These are phyloP conservation scores for Pseudozyma flocculosa DNA, from an alignment of 1,284 basidiomycete genomes.

Conservation along the genomic window DNA sequence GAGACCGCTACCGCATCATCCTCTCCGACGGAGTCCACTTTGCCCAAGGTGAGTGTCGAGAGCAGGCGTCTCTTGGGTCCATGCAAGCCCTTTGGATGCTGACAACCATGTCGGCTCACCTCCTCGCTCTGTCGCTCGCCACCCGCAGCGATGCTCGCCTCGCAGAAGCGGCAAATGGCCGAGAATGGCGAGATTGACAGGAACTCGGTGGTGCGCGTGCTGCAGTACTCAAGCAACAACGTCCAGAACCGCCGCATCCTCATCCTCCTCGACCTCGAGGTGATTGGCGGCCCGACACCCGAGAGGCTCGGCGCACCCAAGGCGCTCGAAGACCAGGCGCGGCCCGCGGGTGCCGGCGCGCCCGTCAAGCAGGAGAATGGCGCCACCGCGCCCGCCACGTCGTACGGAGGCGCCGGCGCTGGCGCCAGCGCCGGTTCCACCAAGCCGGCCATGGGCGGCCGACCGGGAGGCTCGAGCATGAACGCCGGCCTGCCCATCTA, in stretches of 20 bases:
- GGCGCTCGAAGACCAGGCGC: constrained; percentile 36
- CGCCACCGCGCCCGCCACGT: constrained; percentile 1
- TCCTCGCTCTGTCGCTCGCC: neutral
- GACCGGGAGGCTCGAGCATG: constrained; percentile 37
- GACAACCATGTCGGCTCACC: too few species aligned
- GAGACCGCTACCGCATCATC: constrained; percentile 55
- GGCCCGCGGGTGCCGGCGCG: constrained; percentile 1
- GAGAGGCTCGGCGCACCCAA: constrained; percentile 48
- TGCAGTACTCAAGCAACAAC: constrained; percentile 77
- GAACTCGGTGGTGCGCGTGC: constrained; percentile 72
- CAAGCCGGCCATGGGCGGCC: constrained; percentile 16
- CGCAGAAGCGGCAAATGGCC: constrained; percentile 79
- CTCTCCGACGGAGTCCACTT: constrained; percentile 55
- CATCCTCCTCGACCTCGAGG: constrained; percentile 76
- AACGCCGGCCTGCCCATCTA: constrained; percentile 62
- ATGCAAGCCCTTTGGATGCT: too few species aligned
- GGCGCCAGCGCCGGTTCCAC: constrained; percentile 6
- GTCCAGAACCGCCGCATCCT: constrained; percentile 79
- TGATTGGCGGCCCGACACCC: constrained; percentile 22
- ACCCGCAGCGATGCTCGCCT: constrained; percentile 79
- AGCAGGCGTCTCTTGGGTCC: neutral
- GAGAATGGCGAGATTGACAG: constrained; percentile 70
- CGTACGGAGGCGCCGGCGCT: constrained; percentile 3
- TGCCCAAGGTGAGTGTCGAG: constrained; percentile 40
- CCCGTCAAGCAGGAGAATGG: constrained; percentile 28